Base-by-base conservation (phyloP, 2,329 filamentous ascomycete species). In the Bertia moriformis region DNA sequence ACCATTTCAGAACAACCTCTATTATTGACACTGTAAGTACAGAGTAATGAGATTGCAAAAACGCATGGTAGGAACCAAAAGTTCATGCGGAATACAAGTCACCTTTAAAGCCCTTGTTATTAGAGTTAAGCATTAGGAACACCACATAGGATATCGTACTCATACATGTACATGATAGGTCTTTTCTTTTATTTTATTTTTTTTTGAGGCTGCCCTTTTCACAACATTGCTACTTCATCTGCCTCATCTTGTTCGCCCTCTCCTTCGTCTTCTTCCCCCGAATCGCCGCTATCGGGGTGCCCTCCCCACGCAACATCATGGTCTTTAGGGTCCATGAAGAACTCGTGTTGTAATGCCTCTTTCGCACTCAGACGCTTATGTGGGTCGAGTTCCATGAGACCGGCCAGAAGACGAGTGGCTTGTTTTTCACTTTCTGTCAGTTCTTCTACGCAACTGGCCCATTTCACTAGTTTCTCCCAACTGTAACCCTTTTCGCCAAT, bases 401-500 rank as follows among this genome's bases (percentile, higher is more conserved):
- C 53, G 39, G 67, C 61, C 47, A 78, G 52, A 49, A 78, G 76
- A 14, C 61, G 58, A 0, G 75, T 60, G 1, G 72, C 71, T 38
- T 72, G 59, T 39, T 61, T 63, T 52, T 77, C 72, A 33, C 72
- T 70, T 1, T 57, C 49, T 1, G 55, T 61, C 10, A 77, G 50
- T 4, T 52, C 58, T 42, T 59, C 64, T 14, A 75, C 66, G 39
- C 71, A 73, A 18, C 74, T 81, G 45, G 77, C 78, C 80, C 80
- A 85, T 39, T 82, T 63, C 37, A 85, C 68, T 42, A 85, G 77
- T 58, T 82, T 80, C 55, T 83, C 75, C 48, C 81, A 68, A 14
- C 67, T 69, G 48, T 81, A 79, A 1, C 80, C 80, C 29, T 68
- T 66, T 44, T 81, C 73, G 18, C 73, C 75, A 46, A 84, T 76